Conservation (phyloP, 495 filamentous ascomycete genomes). For the Hypoxylon fuscum region DNA sequence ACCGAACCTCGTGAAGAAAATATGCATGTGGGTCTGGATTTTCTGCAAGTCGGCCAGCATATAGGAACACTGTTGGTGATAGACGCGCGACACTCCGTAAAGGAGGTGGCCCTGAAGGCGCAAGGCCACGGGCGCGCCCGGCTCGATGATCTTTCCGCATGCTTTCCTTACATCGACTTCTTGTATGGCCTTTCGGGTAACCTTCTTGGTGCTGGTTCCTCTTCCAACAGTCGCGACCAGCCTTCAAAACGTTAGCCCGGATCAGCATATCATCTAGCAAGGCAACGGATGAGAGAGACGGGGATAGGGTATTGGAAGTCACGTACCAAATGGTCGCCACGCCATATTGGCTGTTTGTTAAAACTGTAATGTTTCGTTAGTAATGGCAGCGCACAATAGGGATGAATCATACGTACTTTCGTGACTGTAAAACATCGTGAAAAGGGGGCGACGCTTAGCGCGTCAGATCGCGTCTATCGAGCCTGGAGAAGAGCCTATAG, state of each 20-base stretch:
- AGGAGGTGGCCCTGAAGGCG: conserved; percentile 91
- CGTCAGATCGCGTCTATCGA: background rate
- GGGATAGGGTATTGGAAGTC: background rate
- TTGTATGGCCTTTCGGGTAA: conserved; percentile 87
- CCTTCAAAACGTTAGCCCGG: conserved; percentile 58
- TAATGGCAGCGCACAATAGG: conserved; percentile 19
- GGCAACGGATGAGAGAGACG: background rate
- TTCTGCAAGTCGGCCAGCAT: conserved; percentile 81
- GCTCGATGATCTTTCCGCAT: conserved; percentile 84
- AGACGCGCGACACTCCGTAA: conserved; percentile 85
- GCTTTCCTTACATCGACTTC: conserved; percentile 87
- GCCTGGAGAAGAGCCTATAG: background rate
- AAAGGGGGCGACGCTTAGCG: background rate
- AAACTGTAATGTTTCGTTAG: conserved; percentile 63
- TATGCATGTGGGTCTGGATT: conserved; percentile 75
- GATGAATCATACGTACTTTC: conserved; percentile 68
- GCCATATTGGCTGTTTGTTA: conserved; percentile 87
- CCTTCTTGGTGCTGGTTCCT: conserved; percentile 69
- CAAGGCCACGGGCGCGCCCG: conserved; percentile 88
- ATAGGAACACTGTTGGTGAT: conserved; percentile 86
- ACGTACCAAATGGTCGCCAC: conserved; percentile 93
- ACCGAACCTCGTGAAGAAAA: conserved; percentile 63
- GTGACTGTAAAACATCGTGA: conserved; percentile 89
- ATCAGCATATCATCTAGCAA: conserved; percentile 6
- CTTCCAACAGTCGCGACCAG: conserved; percentile 88